phyloP scores from a whole-genome alignment of 495 filamentous ascomycete genomes.

The Tetracladium setigerum region DNA sequence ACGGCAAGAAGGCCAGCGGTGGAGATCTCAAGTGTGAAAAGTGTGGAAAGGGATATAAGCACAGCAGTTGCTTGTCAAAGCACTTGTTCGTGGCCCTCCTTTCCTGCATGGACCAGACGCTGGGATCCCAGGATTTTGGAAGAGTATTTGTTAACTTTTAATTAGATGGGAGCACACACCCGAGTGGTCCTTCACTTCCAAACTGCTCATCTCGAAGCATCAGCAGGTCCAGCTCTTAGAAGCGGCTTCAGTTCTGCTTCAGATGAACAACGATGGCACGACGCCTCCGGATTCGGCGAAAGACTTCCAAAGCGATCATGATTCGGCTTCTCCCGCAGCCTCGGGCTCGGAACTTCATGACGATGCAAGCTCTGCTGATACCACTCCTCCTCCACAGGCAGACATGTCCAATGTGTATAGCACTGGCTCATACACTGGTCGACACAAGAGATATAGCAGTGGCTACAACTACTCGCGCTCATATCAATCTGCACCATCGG shows the following conservation, averaged over 20 bases:
- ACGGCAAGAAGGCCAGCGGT: conserved; percentile 64
- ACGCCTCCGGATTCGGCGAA: conserved; percentile 52
- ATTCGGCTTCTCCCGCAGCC: conserved; percentile 71
- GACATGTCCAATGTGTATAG: conserved; percentile 30
- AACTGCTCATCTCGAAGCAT: conserved; percentile 97
- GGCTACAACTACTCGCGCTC: conserved; percentile 71
- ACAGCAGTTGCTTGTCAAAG: conserved; percentile 99
- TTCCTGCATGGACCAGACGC: conserved; percentile 17
- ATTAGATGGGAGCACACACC: conserved; percentile 98
- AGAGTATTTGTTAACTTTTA: conserved; percentile 25
- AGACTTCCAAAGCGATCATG: conserved; percentile 68
- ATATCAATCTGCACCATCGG: conserved; percentile 68
- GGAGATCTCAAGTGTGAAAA: conserved; percentile 92
- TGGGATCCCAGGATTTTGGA: conserved; percentile 3
- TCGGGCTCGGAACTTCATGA: conserved; percentile 70
- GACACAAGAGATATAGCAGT: conserved; percentile 55
- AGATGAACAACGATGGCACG: conserved; percentile 67
- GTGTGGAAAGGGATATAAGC: conserved; percentile 99
- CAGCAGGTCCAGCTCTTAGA: conserved; percentile 98
- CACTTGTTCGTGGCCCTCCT: conserved; percentile 90
- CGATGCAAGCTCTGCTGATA: conserved; percentile 58
- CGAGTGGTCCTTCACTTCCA: conserved; percentile 95
- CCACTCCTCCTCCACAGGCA: conserved; percentile 58
- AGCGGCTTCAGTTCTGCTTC: conserved; percentile 87
- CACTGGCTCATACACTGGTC: conserved; percentile 37